These are phyloP conservation scores for Echinosophora koreensis DNA, from an alignment of 306 rosid species.

Conservation along the genomic window DNA sequence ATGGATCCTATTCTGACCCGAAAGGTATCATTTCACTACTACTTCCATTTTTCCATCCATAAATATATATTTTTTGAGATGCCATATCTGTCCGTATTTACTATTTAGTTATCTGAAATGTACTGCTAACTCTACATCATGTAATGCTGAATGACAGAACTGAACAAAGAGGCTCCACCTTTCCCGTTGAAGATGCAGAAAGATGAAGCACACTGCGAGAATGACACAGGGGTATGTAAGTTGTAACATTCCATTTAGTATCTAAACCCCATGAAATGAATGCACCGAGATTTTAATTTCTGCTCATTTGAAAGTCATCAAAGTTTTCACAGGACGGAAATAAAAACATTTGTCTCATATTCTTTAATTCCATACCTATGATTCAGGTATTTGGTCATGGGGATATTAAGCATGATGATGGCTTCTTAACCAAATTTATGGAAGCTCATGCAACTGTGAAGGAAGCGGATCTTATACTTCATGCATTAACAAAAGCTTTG, in stretches of 20 bases:
- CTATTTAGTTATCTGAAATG: slow-evolving; percentile 35
- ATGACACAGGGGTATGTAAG: slow-evolving; percentile 64
- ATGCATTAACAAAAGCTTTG: slow-evolving; percentile 82
- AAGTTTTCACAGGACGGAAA: slow-evolving; percentile 26
- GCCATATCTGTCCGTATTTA: neutral
- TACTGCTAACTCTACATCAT: slow-evolving; percentile 39
- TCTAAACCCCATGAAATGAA: slow-evolving; percentile 18
- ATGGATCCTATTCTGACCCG: slow-evolving; percentile 46
- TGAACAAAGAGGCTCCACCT: slow-evolving; percentile 50
- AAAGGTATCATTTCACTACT: slow-evolving; percentile 60
- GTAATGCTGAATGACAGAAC: slow-evolving; percentile 62
- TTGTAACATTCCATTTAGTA: slow-evolving; percentile 26
- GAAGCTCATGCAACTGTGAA: slow-evolving; percentile 74
- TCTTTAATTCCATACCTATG: slow-evolving; percentile 37
- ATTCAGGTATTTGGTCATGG: slow-evolving; percentile 59
- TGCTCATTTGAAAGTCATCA: slow-evolving; percentile 11
- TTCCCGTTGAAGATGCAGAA: slow-evolving; percentile 46
- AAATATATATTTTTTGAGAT: slow-evolving; percentile 26
- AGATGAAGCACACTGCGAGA: slow-evolving; percentile 52
- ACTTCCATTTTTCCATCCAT: slow-evolving; percentile 36
- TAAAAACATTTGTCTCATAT: slow-evolving; percentile 39
- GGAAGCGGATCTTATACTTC: slow-evolving; percentile 85
- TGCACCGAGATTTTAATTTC: neutral
- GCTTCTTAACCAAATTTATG: slow-evolving; percentile 72
- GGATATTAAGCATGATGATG: slow-evolving; percentile 47